A percentile compares a stretch with the other conserved stretches of the same genome.
Evolutionary conservation across 306 rosid species (phyloP).

Genomic region (Cucumis cinereus): DNA sequence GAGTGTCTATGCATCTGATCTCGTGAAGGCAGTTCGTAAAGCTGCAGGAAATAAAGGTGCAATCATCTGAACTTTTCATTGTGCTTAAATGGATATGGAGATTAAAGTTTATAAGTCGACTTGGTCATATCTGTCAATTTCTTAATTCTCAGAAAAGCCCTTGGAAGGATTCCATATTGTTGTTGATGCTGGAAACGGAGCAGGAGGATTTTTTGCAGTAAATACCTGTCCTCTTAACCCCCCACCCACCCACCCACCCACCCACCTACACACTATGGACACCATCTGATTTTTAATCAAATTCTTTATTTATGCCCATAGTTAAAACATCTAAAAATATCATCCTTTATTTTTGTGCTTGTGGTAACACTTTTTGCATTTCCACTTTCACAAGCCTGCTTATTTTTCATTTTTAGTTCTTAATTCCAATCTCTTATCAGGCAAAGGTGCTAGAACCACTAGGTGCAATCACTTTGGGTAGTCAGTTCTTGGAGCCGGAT

Average conservation of each 20-base stretch:
- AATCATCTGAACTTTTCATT: slow-evolving; percentile 16
- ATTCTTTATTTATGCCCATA: background rate
- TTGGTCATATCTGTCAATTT: background rate
- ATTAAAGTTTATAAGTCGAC: background rate
- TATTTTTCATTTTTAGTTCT: background rate
- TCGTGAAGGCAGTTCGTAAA: slow-evolving; percentile 72
- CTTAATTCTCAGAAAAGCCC: slow-evolving; percentile 54
- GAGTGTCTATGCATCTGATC: slow-evolving; percentile 67
- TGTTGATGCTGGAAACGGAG: slow-evolving; percentile 97
- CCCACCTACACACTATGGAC: background rate
- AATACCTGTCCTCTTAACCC: slow-evolving; percentile 11
- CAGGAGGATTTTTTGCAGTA: slow-evolving; percentile 90
- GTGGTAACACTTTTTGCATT: background rate
- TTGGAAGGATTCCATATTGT: slow-evolving; percentile 88
- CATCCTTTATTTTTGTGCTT: background rate
- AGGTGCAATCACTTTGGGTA: slow-evolving; percentile 80
- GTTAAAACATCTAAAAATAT: background rate
- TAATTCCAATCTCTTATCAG: slow-evolving; percentile 28
- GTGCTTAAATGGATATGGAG: slow-evolving; percentile 10
- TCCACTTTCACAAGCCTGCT: background rate
- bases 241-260: background rate
- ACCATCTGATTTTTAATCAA: background rate
- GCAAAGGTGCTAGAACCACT: slow-evolving; percentile 90
- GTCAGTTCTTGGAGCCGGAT: slow-evolving; percentile 99
- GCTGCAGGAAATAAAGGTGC: slow-evolving; percentile 85